Base-by-base conservation (phyloP, 2,329 filamentous ascomycete species). In the Fusarium sacchari region DNA sequence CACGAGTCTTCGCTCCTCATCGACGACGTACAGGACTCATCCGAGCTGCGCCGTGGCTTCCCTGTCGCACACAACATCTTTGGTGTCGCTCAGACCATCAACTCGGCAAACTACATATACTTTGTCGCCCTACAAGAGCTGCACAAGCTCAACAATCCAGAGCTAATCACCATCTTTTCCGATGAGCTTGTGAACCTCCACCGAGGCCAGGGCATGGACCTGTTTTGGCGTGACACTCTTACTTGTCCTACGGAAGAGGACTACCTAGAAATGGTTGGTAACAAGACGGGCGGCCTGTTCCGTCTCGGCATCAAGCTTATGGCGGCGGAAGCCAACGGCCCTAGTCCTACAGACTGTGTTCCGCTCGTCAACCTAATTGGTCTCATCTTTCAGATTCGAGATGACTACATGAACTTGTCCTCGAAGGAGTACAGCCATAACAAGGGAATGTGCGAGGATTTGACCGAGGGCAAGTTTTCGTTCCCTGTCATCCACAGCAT, bases 401-500 rank as follows among this genome's bases (percentile, higher is more conserved):
- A 96, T 85, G 96, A 99, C 87, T 97, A 97, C 84, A 91, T 95
- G 82, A 98, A 98, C 81, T 90, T 99, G 47, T 89, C 88, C 36
- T 89, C 87, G 24, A 85, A 84, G n/a, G 87, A 91, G 78, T 98
- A 98, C 86, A 91, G 91, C 42, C 87, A 92, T 73, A 96, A 97
- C 82, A 98, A 98, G 85, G 96, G 96, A 56, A 89, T 97, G 76
- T 97, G 94, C 82, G 96, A 98, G 85, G 96, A 98, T 83, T 84
- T 98, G 77, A 98, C 95, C 2, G 96, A 98, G 84, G 96, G 96
- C 72, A 98, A 98, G 87, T 98, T 98, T 85, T 96, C 93, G 32
- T 98, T 98, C 81, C 95, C 95, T 44, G 92, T 98, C 78, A 97
- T 98, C 78, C 96, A 98, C 84, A 93, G 93, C 81, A 97, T 98